Evolutionary conservation across 148 eudicot genomes (phyloP), one percentile per base, ranked within the genome.

Genomic region (Nyssa sinensis): DNA sequence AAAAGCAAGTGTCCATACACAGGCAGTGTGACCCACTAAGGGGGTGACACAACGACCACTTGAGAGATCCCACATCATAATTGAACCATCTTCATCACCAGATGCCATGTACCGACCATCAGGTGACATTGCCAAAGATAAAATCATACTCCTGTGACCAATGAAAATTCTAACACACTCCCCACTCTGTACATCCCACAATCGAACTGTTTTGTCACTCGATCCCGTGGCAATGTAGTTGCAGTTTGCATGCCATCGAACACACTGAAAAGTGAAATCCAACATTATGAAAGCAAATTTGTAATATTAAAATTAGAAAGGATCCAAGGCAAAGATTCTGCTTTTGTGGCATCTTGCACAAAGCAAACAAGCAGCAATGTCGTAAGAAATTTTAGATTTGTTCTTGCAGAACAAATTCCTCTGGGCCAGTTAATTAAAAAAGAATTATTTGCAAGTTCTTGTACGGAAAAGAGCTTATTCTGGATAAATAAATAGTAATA

Each of bases 21-120:
- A 93, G n/a, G 99, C 89, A 23, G 86, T 76, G 78, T 96, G 99
- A 71, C 95, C 99, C 72, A 93, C 88, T 84, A 93, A 82, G 74
- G 99, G 98, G 37, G 95, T 81, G 61, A 96, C 86, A 73, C 98
- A 96, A 44, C 98, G 97, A 59, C 94, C 99, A 65, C 84, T 91
- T 39, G 93, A 87, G 64, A 96, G 91, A 81, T 96, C 99, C 99
- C 98, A 96, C 99, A 96, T 86, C 99, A 96, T 91, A 66, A 96
- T 87, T 27, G 91, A 82, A 55, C 99, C 99, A 79, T 96, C 98
- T 79, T 96, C 99, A 82, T 96, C 99, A 33, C 97, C 99, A 74
- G 99, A 96, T 67, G 98, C 99, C 94, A 96, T 91, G 71, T 96
- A 93, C 25, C 97, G 93, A 47, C 99, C 99, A 74, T 96, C 98